Conservation (phyloP, 2,329 filamentous ascomycete genomes). For the Neophaeococcomyces aloes region DNA sequence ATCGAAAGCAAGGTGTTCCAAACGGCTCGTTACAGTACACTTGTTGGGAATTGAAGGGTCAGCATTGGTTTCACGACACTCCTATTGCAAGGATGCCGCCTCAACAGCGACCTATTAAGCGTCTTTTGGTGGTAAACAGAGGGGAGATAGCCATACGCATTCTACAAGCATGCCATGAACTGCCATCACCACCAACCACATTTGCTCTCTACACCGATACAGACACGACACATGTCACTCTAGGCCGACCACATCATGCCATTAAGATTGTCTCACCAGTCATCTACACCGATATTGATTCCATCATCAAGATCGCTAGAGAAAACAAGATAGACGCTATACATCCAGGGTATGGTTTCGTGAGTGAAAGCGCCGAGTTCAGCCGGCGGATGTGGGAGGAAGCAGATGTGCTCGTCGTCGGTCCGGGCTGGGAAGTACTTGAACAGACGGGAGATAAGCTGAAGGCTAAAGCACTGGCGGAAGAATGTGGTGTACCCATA, state of each 20-base stretch:
- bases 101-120: constrained; percentile 33
- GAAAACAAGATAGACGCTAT: constrained; percentile 45
- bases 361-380: constrained; percentile 46
- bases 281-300: constrained; percentile 44
- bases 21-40: no score
- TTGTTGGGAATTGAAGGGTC: not conserved
- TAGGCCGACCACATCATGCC: constrained; percentile 38
- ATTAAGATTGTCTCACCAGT: constrained; percentile 42
- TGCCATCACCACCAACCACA: constrained; percentile 41
- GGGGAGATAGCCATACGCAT: constrained; percentile 56
- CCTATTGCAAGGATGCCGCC: constrained; percentile 16
- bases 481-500: constrained; percentile 43
- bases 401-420: constrained; percentile 40
- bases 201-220: constrained; percentile 46
- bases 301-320: constrained; percentile 38
- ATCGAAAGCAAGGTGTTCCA: no score
- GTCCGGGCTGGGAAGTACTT: constrained; percentile 49
- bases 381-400: constrained; percentile 41
- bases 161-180: constrained; percentile 44
- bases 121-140: constrained; percentile 45
- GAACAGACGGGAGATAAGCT: constrained; percentile 47
- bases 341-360: constrained; percentile 54
- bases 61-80: not conserved
- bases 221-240: constrained; percentile 45
- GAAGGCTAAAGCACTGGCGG: constrained; percentile 42